Percentiles rank a stretch among this genome's conserved stretches.
phyloP scores from a whole-genome alignment of 805 yeast species.

The Saccharomycopsis microspora region DNA sequence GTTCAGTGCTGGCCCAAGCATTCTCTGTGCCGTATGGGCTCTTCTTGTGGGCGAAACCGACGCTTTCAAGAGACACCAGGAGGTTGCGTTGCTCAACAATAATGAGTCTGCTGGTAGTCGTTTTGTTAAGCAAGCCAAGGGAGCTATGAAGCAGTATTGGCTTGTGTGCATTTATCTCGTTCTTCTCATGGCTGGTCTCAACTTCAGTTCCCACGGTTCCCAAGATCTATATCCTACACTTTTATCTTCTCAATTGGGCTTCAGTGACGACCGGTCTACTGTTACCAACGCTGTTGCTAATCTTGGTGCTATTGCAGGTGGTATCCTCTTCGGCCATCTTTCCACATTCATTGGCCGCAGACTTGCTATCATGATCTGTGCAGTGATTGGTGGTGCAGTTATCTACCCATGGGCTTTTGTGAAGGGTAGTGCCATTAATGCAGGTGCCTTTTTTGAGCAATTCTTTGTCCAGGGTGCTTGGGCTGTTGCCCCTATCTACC shows the following conservation, averaged over 20 bases:
- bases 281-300: slow-evolving; percentile 54
- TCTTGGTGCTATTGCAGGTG: slow-evolving; percentile 59
- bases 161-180: slow-evolving; percentile 44
- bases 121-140: slow-evolving; percentile 16
- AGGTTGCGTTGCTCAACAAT: slow-evolving; percentile 14
- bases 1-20: slow-evolving; percentile 60
- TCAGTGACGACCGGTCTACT: slow-evolving; percentile 36
- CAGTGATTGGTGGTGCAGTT: slow-evolving; percentile 44
- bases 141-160: slow-evolving; percentile 43
- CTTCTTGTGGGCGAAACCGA: slow-evolving; percentile 49
- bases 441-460: slow-evolving; percentile 53
- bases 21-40: slow-evolving; percentile 48
- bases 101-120: background rate
- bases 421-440: slow-evolving; percentile 27
- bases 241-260: slow-evolving; percentile 39
- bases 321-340: slow-evolving; percentile 43
- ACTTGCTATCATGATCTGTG: slow-evolving; percentile 37
- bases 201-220: slow-evolving; percentile 63
- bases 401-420: slow-evolving; percentile 52
- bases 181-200: slow-evolving; percentile 55
- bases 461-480: slow-evolving; percentile 62
- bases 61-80: slow-evolving; percentile 30
- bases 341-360: slow-evolving; percentile 54
- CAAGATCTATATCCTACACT: slow-evolving; percentile 65
- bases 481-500: slow-evolving; percentile 60